Evolutionary conservation across 345 rosid species (phyloP), one percentile per base, ranked within the genome.

Genomic region (Syzygium aqueum): DNA sequence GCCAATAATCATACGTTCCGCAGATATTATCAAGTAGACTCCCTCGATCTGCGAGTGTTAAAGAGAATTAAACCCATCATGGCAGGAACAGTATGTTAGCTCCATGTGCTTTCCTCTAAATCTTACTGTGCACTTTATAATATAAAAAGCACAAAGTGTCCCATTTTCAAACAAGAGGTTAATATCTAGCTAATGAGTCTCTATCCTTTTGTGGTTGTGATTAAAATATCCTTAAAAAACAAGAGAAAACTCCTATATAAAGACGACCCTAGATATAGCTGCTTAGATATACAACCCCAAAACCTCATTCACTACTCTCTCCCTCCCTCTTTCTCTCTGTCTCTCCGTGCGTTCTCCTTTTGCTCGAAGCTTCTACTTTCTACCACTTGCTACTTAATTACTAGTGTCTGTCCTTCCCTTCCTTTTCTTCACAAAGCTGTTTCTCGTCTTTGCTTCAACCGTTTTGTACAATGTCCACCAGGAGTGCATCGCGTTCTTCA

Each of bases 391-490:
- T 73, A 9, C 80, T 73, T 33, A 40, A 73, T 33, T 17, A 37
- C 80, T 19, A 33, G 80, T 5, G 49, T 33, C 80, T 11, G 80
- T 73, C 80, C 80, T 73, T 73, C 46, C 80, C 19, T 73, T 73
- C n/a, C 33, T 40, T 73, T 73, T 40, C 49, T 19, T 73, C 49
- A 4, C 49, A 33, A 73, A 73, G 46, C 49, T 33, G 46, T 21
- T 33, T 33, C 46, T 67, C 25, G 21, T 33, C 49, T 73, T 73
- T 21, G 46, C 46, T 73, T 17, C 80, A 23, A 73, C 49, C 0
- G 80, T 9, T 33, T 33, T 4, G 27, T 10, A 78, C 30, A 87
- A 87, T 87, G 89, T 87, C 89, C 83, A 67, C 86, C 84, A 65
- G 86, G 49, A 67, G 86, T 46, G 53, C 86, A 11, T 61, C 86